A percentile compares a stretch with the other conserved stretches of the same genome.
Evolutionary conservation across 176 grass and related monocot species (phyloP).

Genomic region (Olyra latifolia): DNA sequence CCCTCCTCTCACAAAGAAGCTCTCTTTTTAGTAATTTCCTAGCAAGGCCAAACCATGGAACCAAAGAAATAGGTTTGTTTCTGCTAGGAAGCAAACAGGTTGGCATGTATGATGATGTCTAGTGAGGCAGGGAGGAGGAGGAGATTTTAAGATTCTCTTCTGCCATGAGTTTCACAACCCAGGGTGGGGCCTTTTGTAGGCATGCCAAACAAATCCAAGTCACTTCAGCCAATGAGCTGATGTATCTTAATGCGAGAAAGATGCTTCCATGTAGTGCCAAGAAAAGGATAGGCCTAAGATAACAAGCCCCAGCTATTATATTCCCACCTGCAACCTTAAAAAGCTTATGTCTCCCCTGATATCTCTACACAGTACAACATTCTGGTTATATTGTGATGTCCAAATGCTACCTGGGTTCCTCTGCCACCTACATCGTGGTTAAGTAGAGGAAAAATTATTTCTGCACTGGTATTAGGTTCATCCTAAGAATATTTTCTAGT

Average conservation of each 20-base stretch:
- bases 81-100: conserved; percentile 29
- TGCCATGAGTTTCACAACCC: conserved; percentile 46
- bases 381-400: neutral
- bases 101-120: conserved; percentile 27
- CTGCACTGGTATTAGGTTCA: neutral
- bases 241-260: conserved; percentile 53
- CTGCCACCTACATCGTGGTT: neutral
- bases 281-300: conserved; percentile 55
- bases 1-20: neutral
- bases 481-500: neutral
- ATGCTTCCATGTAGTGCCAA: conserved; percentile 54
- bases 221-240: conserved; percentile 49
- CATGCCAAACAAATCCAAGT: conserved; percentile 69
- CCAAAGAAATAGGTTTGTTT: conserved; percentile 11
- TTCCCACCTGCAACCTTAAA: conserved; percentile 28
- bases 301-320: conserved; percentile 48
- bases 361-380: neutral
- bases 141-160: conserved; percentile 47
- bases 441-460: neutral
- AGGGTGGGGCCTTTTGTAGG: conserved; percentile 41
- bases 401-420: neutral
- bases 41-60: neutral
- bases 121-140: conserved; percentile 20
- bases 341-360: conserved; percentile 20
- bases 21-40: neutral